Base-by-base conservation (phyloP, 768 basidiomycete species). In the Pholiota conissans region DNA sequence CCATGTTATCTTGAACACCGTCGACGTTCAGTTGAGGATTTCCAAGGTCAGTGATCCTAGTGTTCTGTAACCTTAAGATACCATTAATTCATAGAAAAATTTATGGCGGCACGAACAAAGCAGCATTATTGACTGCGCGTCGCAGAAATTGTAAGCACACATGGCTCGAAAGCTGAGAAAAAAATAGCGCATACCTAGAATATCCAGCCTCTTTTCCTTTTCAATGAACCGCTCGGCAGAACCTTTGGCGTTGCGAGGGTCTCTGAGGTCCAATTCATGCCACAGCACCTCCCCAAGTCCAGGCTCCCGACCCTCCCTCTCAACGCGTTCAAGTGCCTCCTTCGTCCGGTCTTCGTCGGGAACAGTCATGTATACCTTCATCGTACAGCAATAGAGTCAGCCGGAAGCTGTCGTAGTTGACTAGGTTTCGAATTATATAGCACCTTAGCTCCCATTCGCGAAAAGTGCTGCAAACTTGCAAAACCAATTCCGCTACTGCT, bases 111-210 rank as follows among this genome's bases (percentile, higher is more conserved):
- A 45, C 59, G 18, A 24, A 63, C 61, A 47, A 55, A 13, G 61
- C 81, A 37, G 81, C 84, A 59, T 86, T 86, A 59, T 84, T 84
- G 32, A 85, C 84, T 84, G 50, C 30, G 24, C 18, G 52, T 5
- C 30, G 34, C 11, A 57, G 34, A 55, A 26, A 49, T 40, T 22
- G 34, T 27, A 13, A 30, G 28, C 29, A 53, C 49, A 28, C 34
- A n/a, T 11, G 27, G 18, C 39, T 34, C 52, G 4, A 22, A 29
- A 35, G 6, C 14, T 16, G 14, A 39, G 20, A 8, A 6, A 5
- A 39, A 45, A 16, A 24, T 24, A 35, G 29, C 4, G 57, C 62
- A 22, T 24, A 84, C 85, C 60, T n/a, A 87, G 63, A 13, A 85
- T 72, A 61, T 88, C 85, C 49, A 88, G 64, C 28, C 83, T 73